Evolutionary conservation across 2,329 filamentous ascomycete genomes (phyloP).

Genomic region (Cercospora nicotianae): DNA sequence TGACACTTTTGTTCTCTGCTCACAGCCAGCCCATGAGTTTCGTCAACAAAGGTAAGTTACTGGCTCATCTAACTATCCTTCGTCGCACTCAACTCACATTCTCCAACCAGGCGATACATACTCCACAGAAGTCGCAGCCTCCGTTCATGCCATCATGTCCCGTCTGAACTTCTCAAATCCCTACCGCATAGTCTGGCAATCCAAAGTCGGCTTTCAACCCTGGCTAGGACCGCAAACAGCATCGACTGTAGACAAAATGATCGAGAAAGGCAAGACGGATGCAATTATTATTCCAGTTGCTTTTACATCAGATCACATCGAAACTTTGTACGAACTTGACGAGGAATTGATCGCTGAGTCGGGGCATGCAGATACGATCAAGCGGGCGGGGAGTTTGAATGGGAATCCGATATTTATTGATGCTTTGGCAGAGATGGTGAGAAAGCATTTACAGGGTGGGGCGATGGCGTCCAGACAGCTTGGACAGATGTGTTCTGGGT

Average conservation of each 20-base stretch:
- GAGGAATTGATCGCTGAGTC: not conserved
- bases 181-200: not conserved
- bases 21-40: not conserved
- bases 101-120: too few species aligned
- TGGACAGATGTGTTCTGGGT: not conserved
- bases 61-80: too few species aligned
- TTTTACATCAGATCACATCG: not conserved
- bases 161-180: not conserved
- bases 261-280: not conserved
- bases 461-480: not conserved
- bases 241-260: not conserved
- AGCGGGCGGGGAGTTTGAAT: not conserved
- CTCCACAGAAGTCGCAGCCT: not conserved
- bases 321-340: not conserved
- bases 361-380: not conserved
- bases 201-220: not conserved
- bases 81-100: too few species aligned
- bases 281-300: not conserved
- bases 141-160: not conserved
- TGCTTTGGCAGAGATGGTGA: not conserved
- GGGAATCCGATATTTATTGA: not conserved
- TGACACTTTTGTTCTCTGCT: not conserved
- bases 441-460: not conserved
- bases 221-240: not conserved
- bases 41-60: not conserved